These are phyloP conservation scores for Pueraria montana DNA, from an alignment of 306 rosid species.

Conservation along the genomic window DNA sequence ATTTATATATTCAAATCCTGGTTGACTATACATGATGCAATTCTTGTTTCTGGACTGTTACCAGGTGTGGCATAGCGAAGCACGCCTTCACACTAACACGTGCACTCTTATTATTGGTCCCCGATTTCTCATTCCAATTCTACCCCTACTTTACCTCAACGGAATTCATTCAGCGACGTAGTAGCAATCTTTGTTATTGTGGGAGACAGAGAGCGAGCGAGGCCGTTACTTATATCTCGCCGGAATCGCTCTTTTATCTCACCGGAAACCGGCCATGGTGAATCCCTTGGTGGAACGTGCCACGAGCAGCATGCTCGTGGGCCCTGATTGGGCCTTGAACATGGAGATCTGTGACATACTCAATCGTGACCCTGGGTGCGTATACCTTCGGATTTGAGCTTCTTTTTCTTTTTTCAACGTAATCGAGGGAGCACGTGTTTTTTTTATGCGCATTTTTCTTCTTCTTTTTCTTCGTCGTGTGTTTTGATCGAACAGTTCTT, in stretches of 20 bases:
- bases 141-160: conserved; percentile 52
- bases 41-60: not conserved
- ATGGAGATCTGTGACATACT: conserved; percentile 97
- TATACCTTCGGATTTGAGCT: conserved; percentile 42
- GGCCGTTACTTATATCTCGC: conserved; percentile 49
- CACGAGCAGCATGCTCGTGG: conserved; percentile 91
- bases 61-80: conserved; percentile 40
- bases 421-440: conserved; percentile 10
- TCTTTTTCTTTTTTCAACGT: not conserved
- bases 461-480: not conserved
- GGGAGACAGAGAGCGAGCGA: conserved; percentile 30
- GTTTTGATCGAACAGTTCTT: conserved; percentile 23
- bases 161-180: conserved; percentile 48
- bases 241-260: conserved; percentile 48
- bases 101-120: conserved; percentile 43
- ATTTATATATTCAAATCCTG: not conserved
- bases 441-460: conserved; percentile 34
- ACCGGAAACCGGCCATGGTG: conserved; percentile 71
- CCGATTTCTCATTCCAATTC: conserved; percentile 6
- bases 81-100: conserved; percentile 47
- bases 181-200: conserved; percentile 36
- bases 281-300: conserved; percentile 95
- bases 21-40: conserved; percentile 32
- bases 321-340: conserved; percentile 99
- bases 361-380: conserved; percentile 90